Evolutionary conservation across 148 eudicot genomes (phyloP).

Genomic region (Beta vulgaris): DNA sequence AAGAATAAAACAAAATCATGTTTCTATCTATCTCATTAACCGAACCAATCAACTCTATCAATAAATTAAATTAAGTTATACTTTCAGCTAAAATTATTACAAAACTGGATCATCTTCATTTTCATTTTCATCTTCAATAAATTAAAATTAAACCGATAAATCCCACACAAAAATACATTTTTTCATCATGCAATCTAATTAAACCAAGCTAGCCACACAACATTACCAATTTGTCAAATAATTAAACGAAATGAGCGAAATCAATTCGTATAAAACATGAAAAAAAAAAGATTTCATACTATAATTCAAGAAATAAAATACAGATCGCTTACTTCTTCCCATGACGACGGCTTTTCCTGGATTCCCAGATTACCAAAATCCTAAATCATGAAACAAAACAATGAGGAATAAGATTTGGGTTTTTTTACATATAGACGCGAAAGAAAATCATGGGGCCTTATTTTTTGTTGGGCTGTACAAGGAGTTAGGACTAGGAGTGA

Average conservation of each 20-base stretch:
- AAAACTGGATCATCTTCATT: too few relatives aligned
- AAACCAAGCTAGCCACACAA: too few relatives aligned
- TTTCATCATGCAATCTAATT: too few relatives aligned
- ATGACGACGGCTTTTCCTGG: constrained; percentile 10
- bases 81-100: too few relatives aligned
- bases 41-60: not conserved
- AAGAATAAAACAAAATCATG: not conserved
- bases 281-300: not conserved
- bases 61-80: too few relatives aligned
- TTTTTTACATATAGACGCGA: not conserved
- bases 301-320: not conserved
- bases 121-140: too few relatives aligned
- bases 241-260: too few relatives aligned
- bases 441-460: not conserved
- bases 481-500: too few relatives aligned
- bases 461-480: not conserved
- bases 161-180: too few relatives aligned
- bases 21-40: not conserved
- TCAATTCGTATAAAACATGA: not conserved
- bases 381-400: not conserved
- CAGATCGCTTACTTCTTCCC: constrained; percentile 24
- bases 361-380: not conserved
- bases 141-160: too few relatives aligned
- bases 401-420: not conserved
- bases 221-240: too few relatives aligned